phyloP scores from a whole-genome alignment of 1,284 basidiomycete species.

The Earliella scabrosa region DNA sequence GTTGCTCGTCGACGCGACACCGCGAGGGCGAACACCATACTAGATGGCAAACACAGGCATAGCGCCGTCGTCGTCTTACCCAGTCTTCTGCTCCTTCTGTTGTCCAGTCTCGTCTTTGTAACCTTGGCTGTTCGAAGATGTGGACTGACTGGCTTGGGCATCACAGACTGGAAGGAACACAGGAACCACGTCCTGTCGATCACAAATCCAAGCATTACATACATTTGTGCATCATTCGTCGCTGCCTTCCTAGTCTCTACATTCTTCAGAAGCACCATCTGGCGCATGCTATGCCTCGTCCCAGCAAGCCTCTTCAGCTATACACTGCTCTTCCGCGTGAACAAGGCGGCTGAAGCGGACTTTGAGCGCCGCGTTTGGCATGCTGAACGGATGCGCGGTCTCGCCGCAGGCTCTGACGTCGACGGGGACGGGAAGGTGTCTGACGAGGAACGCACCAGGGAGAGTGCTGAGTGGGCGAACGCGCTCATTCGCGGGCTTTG shows the following conservation, averaged over 20 bases:
- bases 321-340: constrained; percentile 35
- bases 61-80: too few relatives aligned
- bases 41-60: too few relatives aligned
- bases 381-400: constrained; percentile 41
- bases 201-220: constrained; percentile 28
- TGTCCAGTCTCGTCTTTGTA: too few relatives aligned
- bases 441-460: constrained; percentile 38
- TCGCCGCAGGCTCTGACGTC: constrained; percentile 36
- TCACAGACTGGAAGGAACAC: constrained; percentile 37
- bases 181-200: constrained; percentile 28
- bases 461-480: constrained; percentile 47
- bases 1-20: too few relatives aligned
- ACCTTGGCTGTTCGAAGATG: too few relatives aligned
- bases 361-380: constrained; percentile 42
- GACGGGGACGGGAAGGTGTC: constrained; percentile 36
- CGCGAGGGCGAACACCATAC: too few relatives aligned
- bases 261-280: constrained; percentile 30
- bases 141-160: too few relatives aligned
- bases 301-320: constrained; percentile 35
- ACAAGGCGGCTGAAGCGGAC: constrained; percentile 32
- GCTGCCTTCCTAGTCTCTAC: constrained; percentile 29
- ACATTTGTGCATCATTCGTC: constrained; percentile 32
- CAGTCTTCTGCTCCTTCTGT: too few relatives aligned
- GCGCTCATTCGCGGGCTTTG: constrained; percentile 40
- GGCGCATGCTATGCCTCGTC: constrained; percentile 31